Evolutionary conservation across 768 basidiomycete genomes (phyloP).

Genomic region (Astraeus odoratus): DNA sequence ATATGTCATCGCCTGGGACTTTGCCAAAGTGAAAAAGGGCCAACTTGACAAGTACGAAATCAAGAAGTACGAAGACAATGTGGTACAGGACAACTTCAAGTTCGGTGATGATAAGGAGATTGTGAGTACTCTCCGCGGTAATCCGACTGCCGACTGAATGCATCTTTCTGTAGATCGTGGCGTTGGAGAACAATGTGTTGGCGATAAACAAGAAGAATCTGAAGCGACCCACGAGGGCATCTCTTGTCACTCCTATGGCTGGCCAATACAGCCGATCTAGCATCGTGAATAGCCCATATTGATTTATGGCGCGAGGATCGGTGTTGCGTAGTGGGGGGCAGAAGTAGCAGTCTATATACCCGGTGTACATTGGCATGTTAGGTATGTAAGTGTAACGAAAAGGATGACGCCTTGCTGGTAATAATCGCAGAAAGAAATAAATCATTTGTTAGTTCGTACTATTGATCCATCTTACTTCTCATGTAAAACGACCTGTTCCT

Average conservation of each 20-base stretch:
- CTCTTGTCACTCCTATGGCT: constrained; percentile 45
- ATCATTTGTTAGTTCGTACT: constrained; percentile 1
- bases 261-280: constrained; percentile 44
- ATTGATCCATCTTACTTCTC: no score
- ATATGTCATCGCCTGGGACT: constrained; percentile 96
- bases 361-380: constrained; percentile 2
- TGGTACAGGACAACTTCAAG: constrained; percentile 97
- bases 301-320: constrained; percentile 8
- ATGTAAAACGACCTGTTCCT: no score
- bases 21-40: constrained; percentile 91
- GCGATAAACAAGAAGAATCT: constrained; percentile 92
- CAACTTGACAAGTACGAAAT: constrained; percentile 89
- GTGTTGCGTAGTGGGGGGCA: not conserved
- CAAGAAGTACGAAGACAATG: constrained; percentile 90
- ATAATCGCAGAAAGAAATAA: constrained; percentile 19
- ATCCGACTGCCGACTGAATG: constrained; percentile 2
- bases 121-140: constrained; percentile 37
- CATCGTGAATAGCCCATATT: constrained; percentile 68
- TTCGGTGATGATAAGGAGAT: constrained; percentile 97
- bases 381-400: constrained; percentile 1
- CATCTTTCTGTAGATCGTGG: constrained; percentile 69
- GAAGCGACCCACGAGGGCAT: constrained; percentile 72
- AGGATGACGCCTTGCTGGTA: constrained; percentile 1
- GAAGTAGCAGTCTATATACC: constrained; percentile 14
- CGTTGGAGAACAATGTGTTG: constrained; percentile 88